Evolutionary conservation across 2,329 filamentous ascomycete genomes (phyloP).

Genomic region (Penicillium brevicompactum): DNA sequence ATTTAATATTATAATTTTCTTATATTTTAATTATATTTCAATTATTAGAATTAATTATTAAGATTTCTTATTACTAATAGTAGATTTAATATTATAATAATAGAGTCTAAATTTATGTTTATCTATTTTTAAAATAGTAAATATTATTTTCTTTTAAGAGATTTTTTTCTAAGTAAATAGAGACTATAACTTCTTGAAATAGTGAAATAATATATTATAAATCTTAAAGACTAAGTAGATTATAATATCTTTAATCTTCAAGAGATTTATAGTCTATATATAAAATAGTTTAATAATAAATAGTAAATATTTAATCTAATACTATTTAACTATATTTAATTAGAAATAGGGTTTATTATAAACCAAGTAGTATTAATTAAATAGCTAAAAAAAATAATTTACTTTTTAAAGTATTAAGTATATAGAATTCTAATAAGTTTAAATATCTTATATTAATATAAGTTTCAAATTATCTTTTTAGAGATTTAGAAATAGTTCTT

Average conservation of each 20-base stretch:
- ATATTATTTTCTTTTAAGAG: too few species aligned
- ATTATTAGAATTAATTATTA: too few species aligned
- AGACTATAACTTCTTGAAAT: too few species aligned
- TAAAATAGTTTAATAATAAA: too few species aligned
- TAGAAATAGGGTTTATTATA: neutral
- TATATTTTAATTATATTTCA: too few species aligned
- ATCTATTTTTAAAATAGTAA: neutral
- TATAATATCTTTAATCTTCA: neutral
- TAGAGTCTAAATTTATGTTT: neutral
- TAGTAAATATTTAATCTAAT: neutral
- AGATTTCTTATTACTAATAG: too few species aligned
- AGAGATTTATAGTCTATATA: neutral
- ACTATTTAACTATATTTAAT: neutral
- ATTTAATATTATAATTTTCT: too few species aligned
- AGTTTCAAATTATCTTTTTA: neutral
- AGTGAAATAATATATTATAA: neutral
- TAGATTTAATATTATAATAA: neutral
- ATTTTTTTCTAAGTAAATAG: too few species aligned
- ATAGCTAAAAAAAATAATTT: neutral
- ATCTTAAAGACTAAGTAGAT: neutral
- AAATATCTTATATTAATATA: neutral
- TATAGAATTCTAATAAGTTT: neutral
- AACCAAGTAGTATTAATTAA: too few species aligned
- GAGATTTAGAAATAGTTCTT: neutral
- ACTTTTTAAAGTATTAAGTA: neutral